Base-by-base conservation (phyloP, 2,329 filamentous ascomycete genomes). In the Sclerotinia sclerotiorum region DNA sequence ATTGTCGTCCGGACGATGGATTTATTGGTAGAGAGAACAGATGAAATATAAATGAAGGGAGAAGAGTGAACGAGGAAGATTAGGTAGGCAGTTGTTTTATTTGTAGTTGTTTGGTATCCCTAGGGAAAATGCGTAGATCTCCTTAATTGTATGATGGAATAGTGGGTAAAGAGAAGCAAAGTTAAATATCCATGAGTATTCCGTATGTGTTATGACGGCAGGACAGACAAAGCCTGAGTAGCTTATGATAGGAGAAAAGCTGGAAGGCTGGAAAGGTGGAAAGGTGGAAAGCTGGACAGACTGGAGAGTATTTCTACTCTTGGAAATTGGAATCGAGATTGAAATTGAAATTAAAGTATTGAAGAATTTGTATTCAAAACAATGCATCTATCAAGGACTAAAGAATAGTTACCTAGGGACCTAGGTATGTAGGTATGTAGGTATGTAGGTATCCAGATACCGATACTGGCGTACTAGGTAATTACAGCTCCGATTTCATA, bases 81-180 rank as follows among this genome's bases (percentile, higher is more conserved):
- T 62, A 55, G n/a, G 57, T 56, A 55, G 29, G 13, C 44, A 27
- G 35, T 24, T 24, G 54, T 68, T 32, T 52, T 58, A 35, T 24
- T 51, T 27, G 51, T 57, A 42, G 17, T 17, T 57, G n/a, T 15
- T 61, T 49, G 60, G 39, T 39, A 62, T 51, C 60, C 60, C n/a
- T 51, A 39, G 15, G 46, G 19, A n/a, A 35, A 10, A 39, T 24
- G 32, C n/a, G 60, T 51, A 35, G 46, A 51, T 62, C 60, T 51
- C 46, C 32, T 62, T 24, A 51, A 39, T 39, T 7, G 32, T 62
- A 60, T 60, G 56, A 60, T 39, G 58, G 46, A 62, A 39, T 17
- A 51, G 46, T 62, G 58, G 46, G 58, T 62, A 51, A 39, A 51
- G 58, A 35, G 35, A 48, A 5, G 6, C 29, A 35, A 61, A 61